phyloP scores from a whole-genome alignment of 164 flowering plant species.

The Magnolia kwangsiensis region DNA sequence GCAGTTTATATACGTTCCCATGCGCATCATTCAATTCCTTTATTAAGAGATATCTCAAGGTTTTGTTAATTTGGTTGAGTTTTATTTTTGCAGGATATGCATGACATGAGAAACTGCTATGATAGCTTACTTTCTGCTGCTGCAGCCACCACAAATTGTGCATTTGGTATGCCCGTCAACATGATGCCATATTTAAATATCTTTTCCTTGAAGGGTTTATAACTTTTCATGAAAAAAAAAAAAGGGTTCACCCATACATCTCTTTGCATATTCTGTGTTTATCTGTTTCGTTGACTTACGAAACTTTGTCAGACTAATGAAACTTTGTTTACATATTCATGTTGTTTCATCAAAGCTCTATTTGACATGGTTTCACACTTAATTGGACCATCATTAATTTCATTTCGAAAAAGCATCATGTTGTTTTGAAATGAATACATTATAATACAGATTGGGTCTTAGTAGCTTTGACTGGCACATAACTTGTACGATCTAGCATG shows the following conservation, averaged over 20 bases:
- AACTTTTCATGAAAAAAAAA: not conserved
- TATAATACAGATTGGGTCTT: too few relatives aligned
- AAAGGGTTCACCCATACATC: not conserved
- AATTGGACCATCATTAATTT: not conserved
- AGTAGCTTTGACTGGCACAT: too few relatives aligned
- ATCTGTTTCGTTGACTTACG: not conserved
- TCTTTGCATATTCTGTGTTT: not conserved
- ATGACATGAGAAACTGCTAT: constrained; percentile 83
- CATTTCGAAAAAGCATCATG: not conserved
- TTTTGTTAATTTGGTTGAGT: not conserved
- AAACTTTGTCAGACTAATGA: too few relatives aligned
- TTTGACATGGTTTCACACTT: too few relatives aligned
- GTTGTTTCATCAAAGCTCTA: too few relatives aligned
- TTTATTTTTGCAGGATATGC: constrained; percentile 66
- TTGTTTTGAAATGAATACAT: too few relatives aligned
- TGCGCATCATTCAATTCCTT: not conserved
- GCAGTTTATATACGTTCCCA: not conserved
- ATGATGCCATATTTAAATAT: not conserved
- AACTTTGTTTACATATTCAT: too few relatives aligned
- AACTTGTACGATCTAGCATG: too few relatives aligned
- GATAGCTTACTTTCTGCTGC: constrained; percentile 91
- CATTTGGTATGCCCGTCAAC: constrained; percentile 36
- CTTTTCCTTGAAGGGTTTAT: not conserved
- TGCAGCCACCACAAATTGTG: constrained; percentile 85
- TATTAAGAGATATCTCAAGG: not conserved